Percentiles rank a stretch among this genome's conserved stretches.
Conservation (phyloP, 129 eudicot genomes). For the Saussurea involucrata region DNA sequence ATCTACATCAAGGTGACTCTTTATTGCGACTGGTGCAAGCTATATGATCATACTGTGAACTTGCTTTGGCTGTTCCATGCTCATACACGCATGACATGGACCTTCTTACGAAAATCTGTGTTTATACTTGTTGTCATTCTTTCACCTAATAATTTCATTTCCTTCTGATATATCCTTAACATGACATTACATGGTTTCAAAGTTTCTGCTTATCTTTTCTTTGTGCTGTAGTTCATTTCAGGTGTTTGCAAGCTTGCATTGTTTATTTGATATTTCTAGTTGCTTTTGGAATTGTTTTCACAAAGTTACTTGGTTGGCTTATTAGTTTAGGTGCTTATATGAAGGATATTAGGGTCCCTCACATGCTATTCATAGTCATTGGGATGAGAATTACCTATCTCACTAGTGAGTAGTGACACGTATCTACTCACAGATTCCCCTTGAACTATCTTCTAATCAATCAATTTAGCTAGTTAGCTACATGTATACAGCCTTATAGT, state of each 20-base stretch:
- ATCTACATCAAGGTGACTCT: conserved; percentile 69
- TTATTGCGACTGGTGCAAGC: background rate
- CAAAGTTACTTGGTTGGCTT: background rate
- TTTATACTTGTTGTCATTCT: background rate
- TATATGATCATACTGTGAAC: background rate
- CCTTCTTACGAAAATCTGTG: background rate
- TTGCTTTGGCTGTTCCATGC: background rate
- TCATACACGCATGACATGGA: background rate
- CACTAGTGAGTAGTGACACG: background rate
- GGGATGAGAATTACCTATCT: background rate
- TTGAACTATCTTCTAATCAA: background rate
- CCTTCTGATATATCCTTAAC: background rate
- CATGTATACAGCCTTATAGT: background rate
- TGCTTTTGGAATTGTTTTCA: background rate
- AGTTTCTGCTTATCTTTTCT: background rate
- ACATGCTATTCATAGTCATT: background rate
- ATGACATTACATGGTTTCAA: background rate
- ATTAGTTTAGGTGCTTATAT: background rate
- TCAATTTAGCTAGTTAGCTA: background rate
- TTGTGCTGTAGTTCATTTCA: background rate
- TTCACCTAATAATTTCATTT: background rate
- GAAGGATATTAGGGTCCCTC: background rate
- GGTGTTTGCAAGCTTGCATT: background rate
- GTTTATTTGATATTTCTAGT: background rate
- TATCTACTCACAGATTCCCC: background rate